Percentiles rank a stretch among this genome's conserved stretches.
These are phyloP conservation scores for Podila minutissima DNA, from an alignment of 192 early-diverging fungal species.

Conservation along the genomic window DNA sequence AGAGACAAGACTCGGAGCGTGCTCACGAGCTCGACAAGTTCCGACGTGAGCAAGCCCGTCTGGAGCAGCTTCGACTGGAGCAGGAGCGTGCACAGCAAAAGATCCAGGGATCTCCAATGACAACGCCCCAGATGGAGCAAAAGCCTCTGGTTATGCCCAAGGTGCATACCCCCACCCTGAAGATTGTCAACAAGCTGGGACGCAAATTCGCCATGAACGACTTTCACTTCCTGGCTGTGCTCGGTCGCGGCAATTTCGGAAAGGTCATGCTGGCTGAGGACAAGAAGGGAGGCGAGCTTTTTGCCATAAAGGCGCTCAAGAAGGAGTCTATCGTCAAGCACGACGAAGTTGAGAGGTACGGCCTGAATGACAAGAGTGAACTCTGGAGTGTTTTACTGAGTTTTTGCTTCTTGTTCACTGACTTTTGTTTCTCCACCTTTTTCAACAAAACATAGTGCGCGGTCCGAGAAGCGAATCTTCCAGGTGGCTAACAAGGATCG, in stretches of 20 bases:
- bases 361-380: background rate
- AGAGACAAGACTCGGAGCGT: conserved; percentile 23
- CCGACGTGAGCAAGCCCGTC: conserved; percentile 30
- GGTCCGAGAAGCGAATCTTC: conserved; percentile 97
- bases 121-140: conserved; percentile 22
- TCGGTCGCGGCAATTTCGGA: conserved; percentile 99
- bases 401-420: background rate
- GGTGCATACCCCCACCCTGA: conserved; percentile 37
- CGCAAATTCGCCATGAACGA: conserved; percentile 85
- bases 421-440: background rate
- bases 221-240: conserved; percentile 92
- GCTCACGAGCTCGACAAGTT: conserved; percentile 28
- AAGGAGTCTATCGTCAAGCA: conserved; percentile 98
- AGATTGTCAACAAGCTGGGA: conserved; percentile 32
- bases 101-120: conserved; percentile 20
- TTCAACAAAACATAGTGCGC: conserved; percentile 60
- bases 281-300: conserved; percentile 80
- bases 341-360: conserved; percentile 83
- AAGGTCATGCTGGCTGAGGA: conserved; percentile 99
- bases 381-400: background rate
- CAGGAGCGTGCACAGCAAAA: conserved; percentile 41
- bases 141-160: conserved; percentile 40
- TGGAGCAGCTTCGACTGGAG: conserved; percentile 37
- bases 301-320: conserved; percentile 98
- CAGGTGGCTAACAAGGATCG: conserved; percentile 89